Evolutionary conservation across 768 basidiomycete genomes (phyloP), one percentile per base, ranked within the genome.

Genomic region (Ramaria rubella): DNA sequence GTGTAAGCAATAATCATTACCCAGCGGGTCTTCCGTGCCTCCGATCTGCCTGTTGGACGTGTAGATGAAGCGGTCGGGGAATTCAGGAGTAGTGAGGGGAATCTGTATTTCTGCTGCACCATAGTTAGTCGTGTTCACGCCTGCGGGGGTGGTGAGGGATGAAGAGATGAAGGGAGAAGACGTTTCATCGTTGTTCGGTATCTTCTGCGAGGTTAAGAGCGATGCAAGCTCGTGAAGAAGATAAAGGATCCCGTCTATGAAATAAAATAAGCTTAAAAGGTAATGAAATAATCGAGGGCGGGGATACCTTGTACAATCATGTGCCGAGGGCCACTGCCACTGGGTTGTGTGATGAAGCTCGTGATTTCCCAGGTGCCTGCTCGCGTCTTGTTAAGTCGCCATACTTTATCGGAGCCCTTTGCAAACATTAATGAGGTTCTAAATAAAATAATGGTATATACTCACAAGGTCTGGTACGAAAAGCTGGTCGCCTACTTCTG

Each of bases 321-420:
- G 64, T 78, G 77, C 15, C 86, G 74, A 2, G 87, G 87, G 1
- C 86, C 86, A 52, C 82, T 82, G n/a, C 82, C 84, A 19, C 65
- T 61, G 3, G 82, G 81, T 52, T 82, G 81, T 42, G 75, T 72
- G 46, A 88, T 86, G 34, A 75, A 72, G 1, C 86, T 85, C 49
- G 81, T 79, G 44, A 87, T 78, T 36, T 63, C 68, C 68, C 75
- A 87, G 2, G 71, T 64, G 0, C 78, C 77, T 0, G 77, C 67
- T 6, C 67, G 59, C 49, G 76, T 67, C 44, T 75, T 69, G 40
- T 72, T 75, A 2, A 87, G 71, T 36, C 86, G 73, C 84, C 86
- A 89, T 55, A 87, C 79, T 57, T 75, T 83, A 68, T 88, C 86
- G 1, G 68, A 78, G 26, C 86, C 86, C 84, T 86, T 54, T 21